Base-by-base conservation (phyloP, 192 early-diverging fungal genomes). In the Gonapodya sp. region DNA sequence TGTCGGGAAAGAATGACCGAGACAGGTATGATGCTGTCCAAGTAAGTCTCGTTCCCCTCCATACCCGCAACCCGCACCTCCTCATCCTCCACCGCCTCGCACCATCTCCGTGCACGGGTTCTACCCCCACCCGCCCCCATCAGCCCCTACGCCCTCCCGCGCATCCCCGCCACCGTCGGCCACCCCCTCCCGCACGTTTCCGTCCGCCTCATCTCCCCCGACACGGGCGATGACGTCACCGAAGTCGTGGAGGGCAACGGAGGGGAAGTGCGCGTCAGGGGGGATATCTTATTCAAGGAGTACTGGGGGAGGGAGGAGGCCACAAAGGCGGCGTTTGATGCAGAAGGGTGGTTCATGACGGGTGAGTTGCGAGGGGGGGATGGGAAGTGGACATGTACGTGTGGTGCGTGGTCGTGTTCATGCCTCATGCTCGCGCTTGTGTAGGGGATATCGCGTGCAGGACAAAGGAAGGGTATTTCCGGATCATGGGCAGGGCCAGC, bases 11-110 rank as follows among this genome's bases (percentile, higher is more conserved):
- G 95, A 18, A 95, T 95, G 93, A 94, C 92, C 34, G 95, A 96
- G 81, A 93, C 94, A 79, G 95, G 95, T 34, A 96, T 96, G 94
- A 94, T 89, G n/a, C 85, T 96, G 35, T 92, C 93, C 72, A 88
- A 91, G 46, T 64, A 24, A 64, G 46, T 64, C 46, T 64, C n/a
- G n/a, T n/a, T n/a, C n/a, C n/a, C n/a, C n/a, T n/a, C n/a, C n/a
- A n/a, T n/a, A n/a, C n/a, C 35, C 64, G 74, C 0, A 35, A 84
- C 73, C 85, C 86, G 0, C 75, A 79, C 31, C 36, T n/a, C 18
- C 1, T 18, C 36, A 24, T 35, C 34, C 0, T 46, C 0, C 36
- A 78, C 32, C n/a, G 14, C 31, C 0, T 0, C 46, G 8, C 46
- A 24, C 24, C 8, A 24, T 16, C 8, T 8, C 46, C 8, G 8